Percentiles rank a stretch among this genome's conserved stretches.
phyloP scores from a whole-genome alignment of 305 asterid species.

The Solanum chacoense region DNA sequence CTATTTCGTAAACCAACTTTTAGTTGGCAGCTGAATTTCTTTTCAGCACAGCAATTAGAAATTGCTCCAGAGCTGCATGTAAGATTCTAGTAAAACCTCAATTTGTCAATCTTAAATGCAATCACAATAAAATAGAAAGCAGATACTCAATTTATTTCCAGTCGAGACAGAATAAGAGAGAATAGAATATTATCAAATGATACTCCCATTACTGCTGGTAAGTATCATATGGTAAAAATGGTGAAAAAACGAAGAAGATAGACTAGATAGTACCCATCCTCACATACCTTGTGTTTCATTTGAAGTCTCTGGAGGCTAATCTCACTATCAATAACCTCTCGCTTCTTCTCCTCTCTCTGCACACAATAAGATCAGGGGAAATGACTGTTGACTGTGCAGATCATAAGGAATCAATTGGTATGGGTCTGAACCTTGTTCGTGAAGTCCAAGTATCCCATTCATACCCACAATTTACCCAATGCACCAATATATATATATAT shows the following conservation, averaged over 20 bases:
- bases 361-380: slow-evolving; percentile 8
- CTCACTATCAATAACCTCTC: slow-evolving; percentile 86
- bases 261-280: neutral
- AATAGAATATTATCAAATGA: neutral
- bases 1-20: neutral
- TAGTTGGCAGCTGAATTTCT: neutral
- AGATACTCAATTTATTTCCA: neutral
- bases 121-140: neutral
- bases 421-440: neutral
- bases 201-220: neutral
- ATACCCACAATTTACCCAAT: neutral
- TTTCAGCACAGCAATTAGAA: neutral
- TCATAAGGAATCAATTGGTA: neutral
- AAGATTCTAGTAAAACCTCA: neutral
- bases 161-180: neutral
- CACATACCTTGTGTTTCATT: slow-evolving; percentile 82
- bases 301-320: slow-evolving; percentile 90
- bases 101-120: neutral
- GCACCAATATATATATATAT: neutral
- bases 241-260: neutral
- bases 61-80: neutral
- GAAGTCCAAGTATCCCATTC: neutral
- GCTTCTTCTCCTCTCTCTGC: slow-evolving; percentile 97
- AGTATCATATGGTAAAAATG: neutral
- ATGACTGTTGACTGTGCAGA: neutral